A percentile compares a stretch with the other conserved stretches of the same genome.
phyloP scores from a whole-genome alignment of 805 yeast genomes.

The Pichia membranifaciens region DNA sequence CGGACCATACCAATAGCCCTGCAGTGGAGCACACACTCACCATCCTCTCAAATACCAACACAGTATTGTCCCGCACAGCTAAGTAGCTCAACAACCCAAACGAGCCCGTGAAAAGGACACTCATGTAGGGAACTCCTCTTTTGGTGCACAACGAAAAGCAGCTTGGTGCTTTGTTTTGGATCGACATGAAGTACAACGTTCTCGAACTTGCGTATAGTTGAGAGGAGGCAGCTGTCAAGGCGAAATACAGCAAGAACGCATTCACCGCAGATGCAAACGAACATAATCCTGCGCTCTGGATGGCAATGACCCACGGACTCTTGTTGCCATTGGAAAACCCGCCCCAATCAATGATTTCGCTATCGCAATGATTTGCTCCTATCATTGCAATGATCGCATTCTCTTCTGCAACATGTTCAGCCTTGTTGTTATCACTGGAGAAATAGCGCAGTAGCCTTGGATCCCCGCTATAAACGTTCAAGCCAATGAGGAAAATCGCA shows the following conservation, averaged over 20 bases:
- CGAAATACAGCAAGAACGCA: conserved; percentile 48
- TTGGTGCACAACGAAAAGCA: conserved; percentile 54
- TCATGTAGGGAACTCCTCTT: conserved; percentile 65
- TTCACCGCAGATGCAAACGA: conserved; percentile 46
- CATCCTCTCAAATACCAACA: conserved; percentile 59
- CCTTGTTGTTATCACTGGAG: conserved; percentile 27
- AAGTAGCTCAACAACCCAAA: conserved; percentile 59
- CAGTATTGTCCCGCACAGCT: conserved; percentile 51
- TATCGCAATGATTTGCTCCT: conserved; percentile 27
- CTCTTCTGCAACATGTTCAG: conserved; percentile 14
- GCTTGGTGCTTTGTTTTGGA: conserved; percentile 56
- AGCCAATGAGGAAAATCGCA: conserved; percentile 61
- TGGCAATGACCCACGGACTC: conserved; percentile 54
- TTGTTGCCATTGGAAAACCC: conserved; percentile 42
- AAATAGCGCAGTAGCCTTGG: conserved; percentile 60
- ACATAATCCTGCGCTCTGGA: conserved; percentile 47
- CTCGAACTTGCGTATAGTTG: conserved; percentile 59
- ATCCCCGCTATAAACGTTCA: conserved; percentile 73
- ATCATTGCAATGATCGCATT: conserved; percentile 20
- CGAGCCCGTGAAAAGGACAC: conserved; percentile 58
- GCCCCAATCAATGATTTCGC: conserved; percentile 26
- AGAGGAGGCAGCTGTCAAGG: conserved; percentile 51
- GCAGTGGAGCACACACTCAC: conserved; percentile 66
- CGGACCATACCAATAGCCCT: conserved; percentile 74
- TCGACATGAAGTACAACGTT: conserved; percentile 48